Conservation (phyloP, 352 stramenopile species). For the Peronosclerospora sorghi region DNA sequence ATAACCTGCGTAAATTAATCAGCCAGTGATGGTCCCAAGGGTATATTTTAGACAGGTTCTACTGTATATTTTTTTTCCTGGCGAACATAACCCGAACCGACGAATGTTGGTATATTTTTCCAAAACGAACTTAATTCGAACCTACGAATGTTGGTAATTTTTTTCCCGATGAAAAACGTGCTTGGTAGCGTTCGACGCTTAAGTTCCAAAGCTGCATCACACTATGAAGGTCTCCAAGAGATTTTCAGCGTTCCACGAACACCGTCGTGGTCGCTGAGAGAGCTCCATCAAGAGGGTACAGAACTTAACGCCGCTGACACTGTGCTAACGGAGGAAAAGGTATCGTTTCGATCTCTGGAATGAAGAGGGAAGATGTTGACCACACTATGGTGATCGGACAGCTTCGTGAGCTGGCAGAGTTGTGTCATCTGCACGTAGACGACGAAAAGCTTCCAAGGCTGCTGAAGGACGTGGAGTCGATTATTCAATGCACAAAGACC, state of each 20-base stretch:
- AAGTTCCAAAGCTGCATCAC: constrained; percentile 6
- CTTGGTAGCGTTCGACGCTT: constrained; percentile 4
- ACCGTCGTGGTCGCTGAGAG: constrained; percentile 70
- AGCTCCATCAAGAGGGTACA: constrained; percentile 57
- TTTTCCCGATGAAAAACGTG: no score
- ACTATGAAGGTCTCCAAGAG: constrained; percentile 46
- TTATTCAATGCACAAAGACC: constrained; percentile 82
- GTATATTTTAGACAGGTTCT: no score
- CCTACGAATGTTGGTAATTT: no score
- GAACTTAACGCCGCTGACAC: constrained; percentile 27
- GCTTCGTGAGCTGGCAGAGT: constrained; percentile 65
- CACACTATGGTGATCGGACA: constrained; percentile 5
- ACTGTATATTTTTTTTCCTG: no score
- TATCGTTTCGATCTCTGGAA: constrained; percentile 5
- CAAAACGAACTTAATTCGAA: no score
- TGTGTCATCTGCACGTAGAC: constrained; percentile 75
- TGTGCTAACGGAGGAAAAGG: constrained; percentile 55
- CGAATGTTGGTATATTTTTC: no score
- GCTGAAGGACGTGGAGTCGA: constrained; percentile 75
- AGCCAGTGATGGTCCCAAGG: no score
- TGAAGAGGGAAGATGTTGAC: background rate
- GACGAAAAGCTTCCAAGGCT: constrained; percentile 55
- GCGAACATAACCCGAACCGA: no score
- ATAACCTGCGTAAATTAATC: no score
- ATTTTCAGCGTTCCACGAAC: constrained; percentile 51